Evolutionary conservation across 2,329 filamentous ascomycete genomes (phyloP), one percentile per base, ranked within the genome.

Genomic region (Chaetomium sp.): DNA sequence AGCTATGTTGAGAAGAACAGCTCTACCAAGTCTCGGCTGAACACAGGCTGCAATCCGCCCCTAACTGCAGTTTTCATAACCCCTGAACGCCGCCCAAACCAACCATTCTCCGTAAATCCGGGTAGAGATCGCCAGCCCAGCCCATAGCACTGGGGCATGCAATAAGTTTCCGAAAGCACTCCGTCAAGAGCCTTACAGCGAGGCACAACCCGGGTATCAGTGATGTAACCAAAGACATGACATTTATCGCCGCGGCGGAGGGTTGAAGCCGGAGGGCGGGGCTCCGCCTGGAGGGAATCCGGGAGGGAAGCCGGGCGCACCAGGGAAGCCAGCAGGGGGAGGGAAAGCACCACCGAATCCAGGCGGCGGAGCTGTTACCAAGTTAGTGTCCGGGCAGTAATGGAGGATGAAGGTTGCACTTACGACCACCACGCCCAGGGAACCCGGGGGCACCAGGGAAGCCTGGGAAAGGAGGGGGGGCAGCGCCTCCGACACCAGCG

Each of bases 401-500:
- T 27, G 12, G 45, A 27, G 45, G 9, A 57, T 57, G 35, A 63
- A 45, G 45, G 53, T 19, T 57, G 49, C 63, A 82, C 84, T 75
- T 78, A 87, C 84, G 83, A 70, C 82, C 84, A 72, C 84, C 82
- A 71, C 83, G 80, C 63, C 82, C 83, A 70, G 79, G 79, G 68
- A 85, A 84, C 21, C 82, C 78, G 70, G 77, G 74, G 54, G 80
- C 78, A 70, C 76, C 86, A 78, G 54, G 83, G 82, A 73, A 83
- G 79, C 27, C 82, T 78, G 67, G 82, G 81, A 74, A 86, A 83
- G 85, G 83, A 71, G 90, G 90, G 57, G 90, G 90, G 64, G 76
- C 79, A 45, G 77, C 90, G 65, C 88, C 90, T 73, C 92, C 94
- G 74, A 97, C 90, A 75, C 93, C 94, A 74, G 90, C 89, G 78